Evolutionary conservation across 202 grass and related monocot genomes (phyloP).

Genomic region (Musa balbisiana): DNA sequence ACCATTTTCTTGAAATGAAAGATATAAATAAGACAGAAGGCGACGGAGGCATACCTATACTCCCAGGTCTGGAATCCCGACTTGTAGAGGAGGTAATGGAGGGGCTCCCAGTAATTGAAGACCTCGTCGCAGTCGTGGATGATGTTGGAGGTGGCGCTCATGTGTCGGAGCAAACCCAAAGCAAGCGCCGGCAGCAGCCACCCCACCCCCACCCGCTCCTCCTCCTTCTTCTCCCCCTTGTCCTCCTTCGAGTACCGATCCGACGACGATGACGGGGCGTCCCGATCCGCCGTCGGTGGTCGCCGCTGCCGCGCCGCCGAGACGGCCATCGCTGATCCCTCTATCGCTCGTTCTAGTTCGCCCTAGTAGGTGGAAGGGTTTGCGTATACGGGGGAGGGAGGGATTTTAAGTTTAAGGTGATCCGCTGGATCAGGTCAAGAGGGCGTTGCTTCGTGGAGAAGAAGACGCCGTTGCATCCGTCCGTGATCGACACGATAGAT

Average conservation of each 20-base stretch:
- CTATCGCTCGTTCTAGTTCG: not conserved
- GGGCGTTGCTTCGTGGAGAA: not conserved
- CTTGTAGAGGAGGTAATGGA: slow-evolving; percentile 89
- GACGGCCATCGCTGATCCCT: slow-evolving; percentile 40
- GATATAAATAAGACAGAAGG: not conserved
- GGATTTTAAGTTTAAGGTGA: not conserved
- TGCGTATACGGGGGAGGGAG: too few species aligned
- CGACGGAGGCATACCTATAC: slow-evolving; percentile 47
- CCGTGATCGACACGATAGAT: too few species aligned
- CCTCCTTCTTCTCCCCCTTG: slow-evolving; percentile 37
- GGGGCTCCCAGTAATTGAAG: slow-evolving; percentile 99
- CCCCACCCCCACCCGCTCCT: slow-evolving; percentile 33
- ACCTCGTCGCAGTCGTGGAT: slow-evolving; percentile 99
- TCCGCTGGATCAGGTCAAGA: not conserved
- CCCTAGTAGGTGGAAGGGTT: not conserved
- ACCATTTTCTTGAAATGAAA: not conserved
- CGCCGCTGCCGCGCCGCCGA: slow-evolving; percentile 65
- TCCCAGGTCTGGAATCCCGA: slow-evolving; percentile 99
- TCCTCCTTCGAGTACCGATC: slow-evolving; percentile 66
- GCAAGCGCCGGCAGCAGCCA: slow-evolving; percentile 80
- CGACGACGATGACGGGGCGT: slow-evolving; percentile 20
- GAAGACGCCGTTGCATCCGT: too few species aligned
- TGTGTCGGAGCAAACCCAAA: slow-evolving; percentile 73
- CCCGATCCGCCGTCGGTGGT: slow-evolving; percentile 24
- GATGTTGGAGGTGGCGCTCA: slow-evolving; percentile 95